Base-by-base conservation (phyloP, 2,329 filamentous ascomycete species). In the Neopestalotiopsis sp. region DNA sequence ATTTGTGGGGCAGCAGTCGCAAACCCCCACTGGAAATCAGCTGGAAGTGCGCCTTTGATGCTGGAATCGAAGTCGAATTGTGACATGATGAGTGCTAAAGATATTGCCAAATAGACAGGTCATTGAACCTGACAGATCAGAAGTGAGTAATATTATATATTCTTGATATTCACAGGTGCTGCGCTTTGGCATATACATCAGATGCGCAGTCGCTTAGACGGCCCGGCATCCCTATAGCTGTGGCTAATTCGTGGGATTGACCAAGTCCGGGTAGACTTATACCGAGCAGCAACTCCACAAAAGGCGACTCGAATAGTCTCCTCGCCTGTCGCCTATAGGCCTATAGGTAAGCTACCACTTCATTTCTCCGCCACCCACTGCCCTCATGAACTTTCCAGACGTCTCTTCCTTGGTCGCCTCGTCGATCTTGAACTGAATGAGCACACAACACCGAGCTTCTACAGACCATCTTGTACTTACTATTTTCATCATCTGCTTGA, bases 1-100 rank as follows among this genome's bases (percentile, higher is more conserved):
- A 82, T 77, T 66, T 83, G 81, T 5, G 79, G 74, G 0, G 81
- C 80, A 1, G 81, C 80, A 0, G 81, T 83, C 20, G 81, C 81
- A 67, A 77, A 83, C 30, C 81, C 81, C 79, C 79, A 83, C 61
- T 77, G 73, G 69, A 81, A 82, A 66, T 81, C 78, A 24, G 77
- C 66, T 3, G 77, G 77, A 14, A 81, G 74, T 13, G 73, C 68
- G 68, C 75, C 75, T 56, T 74, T 75, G 68, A 77, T 68, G 65
- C 74, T 69, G 2, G 73, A 69, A 64, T 77, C 75, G 45, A 77
- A 76, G 5, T 75, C 73, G 32, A 61, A 61, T 40, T 61, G 59
- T 13, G n/a, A 30, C 59, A 61, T 61, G 14, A 20, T 61, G 30
- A 42, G n/a, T 14, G 56, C 17, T 5, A 28, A 28, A 28, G 13